These are phyloP conservation scores for Candida palmyrensis DNA, from an alignment of 805 yeast genomes.

Conservation along the genomic window DNA sequence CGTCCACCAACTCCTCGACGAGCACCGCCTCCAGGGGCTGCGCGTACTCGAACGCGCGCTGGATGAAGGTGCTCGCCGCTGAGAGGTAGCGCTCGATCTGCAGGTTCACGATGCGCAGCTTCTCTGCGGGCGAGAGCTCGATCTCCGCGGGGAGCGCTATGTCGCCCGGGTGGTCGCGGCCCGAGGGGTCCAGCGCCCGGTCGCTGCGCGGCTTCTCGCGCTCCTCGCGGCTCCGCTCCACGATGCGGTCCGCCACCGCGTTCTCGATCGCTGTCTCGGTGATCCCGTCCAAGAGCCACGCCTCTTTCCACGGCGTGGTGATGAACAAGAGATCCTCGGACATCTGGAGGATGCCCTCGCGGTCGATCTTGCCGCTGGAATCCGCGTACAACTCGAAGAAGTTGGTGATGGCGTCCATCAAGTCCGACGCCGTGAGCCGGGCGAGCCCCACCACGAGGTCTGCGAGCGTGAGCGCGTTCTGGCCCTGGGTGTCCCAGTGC, in stretches of 20 bases:
- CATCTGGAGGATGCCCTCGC: conserved; percentile 75
- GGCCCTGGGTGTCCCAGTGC: conserved; percentile 31
- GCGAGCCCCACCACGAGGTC: conserved; percentile 74
- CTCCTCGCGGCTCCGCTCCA: conserved; percentile 29
- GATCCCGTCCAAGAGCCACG: conserved; percentile 54
- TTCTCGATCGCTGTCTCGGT: conserved; percentile 62
- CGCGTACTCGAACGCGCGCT: conserved; percentile 87
- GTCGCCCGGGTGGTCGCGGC: conserved; percentile 17
- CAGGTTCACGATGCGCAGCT: conserved; percentile 52
- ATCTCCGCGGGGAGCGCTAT: conserved; percentile 54
- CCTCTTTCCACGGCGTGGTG: conserved; percentile 84
- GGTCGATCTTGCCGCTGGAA: conserved; percentile 55
- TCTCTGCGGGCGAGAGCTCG: conserved; percentile 41
- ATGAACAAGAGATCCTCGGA: conserved; percentile 84
- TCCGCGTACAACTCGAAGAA: conserved; percentile 75
- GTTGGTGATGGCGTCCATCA: conserved; percentile 72
- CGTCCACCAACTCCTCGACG: conserved; percentile 33
- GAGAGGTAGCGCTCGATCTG: conserved; percentile 79
- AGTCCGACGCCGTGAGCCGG: conserved; percentile 60
- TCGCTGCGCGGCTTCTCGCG: conserved; percentile 16
- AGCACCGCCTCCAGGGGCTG: conserved; percentile 52
- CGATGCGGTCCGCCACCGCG: conserved; percentile 60
- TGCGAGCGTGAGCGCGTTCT: conserved; percentile 56
- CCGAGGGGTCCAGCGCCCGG: conserved; percentile 7
- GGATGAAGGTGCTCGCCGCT: conserved; percentile 82